Conservation (phyloP, 2,329 filamentous ascomycete species). For the Sporothrix pallida region DNA sequence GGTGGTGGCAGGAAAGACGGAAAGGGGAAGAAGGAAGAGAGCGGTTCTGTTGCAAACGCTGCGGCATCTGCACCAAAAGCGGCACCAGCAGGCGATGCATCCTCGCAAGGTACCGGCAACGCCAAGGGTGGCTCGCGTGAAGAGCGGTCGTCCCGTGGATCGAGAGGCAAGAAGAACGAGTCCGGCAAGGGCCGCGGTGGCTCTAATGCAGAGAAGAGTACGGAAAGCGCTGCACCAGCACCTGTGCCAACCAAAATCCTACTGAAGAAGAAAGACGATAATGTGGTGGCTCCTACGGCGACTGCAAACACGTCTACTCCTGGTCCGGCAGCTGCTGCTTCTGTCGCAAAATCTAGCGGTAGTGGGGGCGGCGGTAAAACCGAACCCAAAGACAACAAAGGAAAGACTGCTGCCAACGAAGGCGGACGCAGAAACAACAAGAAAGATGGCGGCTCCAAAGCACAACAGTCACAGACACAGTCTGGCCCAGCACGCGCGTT, state of each 20-base stretch:
- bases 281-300: conserved; percentile 36
- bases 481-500: conserved; percentile 70
- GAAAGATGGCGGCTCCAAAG: background rate
- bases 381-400: conserved; percentile 27
- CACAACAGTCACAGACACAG: conserved; percentile 34
- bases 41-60: background rate
- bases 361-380: background rate
- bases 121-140: conserved; percentile 29
- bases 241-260: conserved; percentile 44
- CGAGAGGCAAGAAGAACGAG: conserved; percentile 39
- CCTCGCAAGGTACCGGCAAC: background rate
- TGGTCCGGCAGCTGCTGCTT: background rate
- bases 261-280: conserved; percentile 49
- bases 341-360: background rate
- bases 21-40: conserved; percentile 21
- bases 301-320: conserved; percentile 36
- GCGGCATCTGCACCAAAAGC: background rate
- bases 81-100: background rate
- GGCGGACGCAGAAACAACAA: conserved; percentile 13
- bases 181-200: conserved; percentile 33
- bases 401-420: background rate
- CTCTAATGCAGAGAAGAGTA: background rate
- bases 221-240: conserved; percentile 29
- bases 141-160: conserved; percentile 34
- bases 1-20: background rate